A percentile compares a stretch with the other conserved stretches of the same genome.
Evolutionary conservation across 192 early-diverging fungal genomes (phyloP).

Genomic region (Umbelopsis ramanniana): DNA sequence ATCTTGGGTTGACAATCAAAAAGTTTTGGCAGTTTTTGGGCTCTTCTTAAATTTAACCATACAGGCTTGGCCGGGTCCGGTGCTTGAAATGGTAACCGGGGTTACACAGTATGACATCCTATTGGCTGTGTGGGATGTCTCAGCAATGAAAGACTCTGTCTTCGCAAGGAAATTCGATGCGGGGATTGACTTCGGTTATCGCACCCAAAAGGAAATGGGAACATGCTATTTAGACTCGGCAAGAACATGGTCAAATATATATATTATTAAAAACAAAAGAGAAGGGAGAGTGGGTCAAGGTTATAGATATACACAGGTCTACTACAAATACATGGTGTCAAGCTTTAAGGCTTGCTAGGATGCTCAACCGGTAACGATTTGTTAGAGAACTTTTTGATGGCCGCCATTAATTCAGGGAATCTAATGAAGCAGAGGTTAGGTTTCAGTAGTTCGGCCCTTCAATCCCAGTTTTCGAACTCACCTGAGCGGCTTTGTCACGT

Average conservation of each 20-base stretch:
- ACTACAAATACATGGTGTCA: background rate
- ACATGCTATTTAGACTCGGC: too few species aligned
- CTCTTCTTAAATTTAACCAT: background rate
- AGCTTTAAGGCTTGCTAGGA: slow-evolving; percentile 1
- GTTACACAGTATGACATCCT: background rate
- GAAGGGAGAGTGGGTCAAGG: too few species aligned
- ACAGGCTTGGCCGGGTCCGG: background rate
- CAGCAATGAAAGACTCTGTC: background rate
- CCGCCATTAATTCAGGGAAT: slow-evolving; percentile 66
- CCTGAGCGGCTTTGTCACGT: slow-evolving; percentile 66
- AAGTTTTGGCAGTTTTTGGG: background rate
- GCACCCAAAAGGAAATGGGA: background rate
- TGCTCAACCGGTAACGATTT: slow-evolving; percentile 4
- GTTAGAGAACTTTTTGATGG: slow-evolving; percentile 64
- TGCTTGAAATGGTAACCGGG: background rate
- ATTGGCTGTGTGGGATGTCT: too few species aligned
- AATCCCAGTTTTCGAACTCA: background rate
- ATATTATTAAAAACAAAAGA: too few species aligned
- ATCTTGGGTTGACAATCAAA: background rate
- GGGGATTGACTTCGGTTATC: background rate
- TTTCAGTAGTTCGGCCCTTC: background rate
- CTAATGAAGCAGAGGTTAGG: slow-evolving; percentile 20
- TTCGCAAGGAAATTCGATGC: background rate
- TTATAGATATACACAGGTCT: background rate
- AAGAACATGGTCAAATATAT: background rate